Conservation (phyloP, 768 basidiomycete species). For the Amanita molliuscula region DNA sequence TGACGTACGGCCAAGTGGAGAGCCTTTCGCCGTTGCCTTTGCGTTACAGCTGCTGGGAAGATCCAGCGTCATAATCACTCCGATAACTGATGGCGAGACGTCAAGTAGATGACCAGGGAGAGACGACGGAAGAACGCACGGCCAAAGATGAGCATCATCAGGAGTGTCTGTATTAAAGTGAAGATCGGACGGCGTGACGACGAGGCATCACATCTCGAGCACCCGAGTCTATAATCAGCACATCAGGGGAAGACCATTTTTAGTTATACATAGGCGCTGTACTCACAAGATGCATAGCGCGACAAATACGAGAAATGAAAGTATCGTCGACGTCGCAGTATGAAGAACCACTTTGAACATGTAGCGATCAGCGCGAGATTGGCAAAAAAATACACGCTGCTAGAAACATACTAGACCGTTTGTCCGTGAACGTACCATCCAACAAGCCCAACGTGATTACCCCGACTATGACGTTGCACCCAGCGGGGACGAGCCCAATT, state of each 20-base stretch:
- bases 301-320: neutral
- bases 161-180: neutral
- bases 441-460: neutral
- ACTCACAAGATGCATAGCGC: neutral
- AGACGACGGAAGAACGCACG: neutral
- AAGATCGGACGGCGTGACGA: neutral
- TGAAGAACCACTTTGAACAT: neutral
- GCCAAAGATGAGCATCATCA: neutral
- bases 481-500: neutral
- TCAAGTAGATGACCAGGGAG: neutral
- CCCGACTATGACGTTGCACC: neutral
- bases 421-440: neutral
- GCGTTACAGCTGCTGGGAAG: neutral
- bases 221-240: neutral
- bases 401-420: neutral
- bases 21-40: neutral
- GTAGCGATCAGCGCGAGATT: neutral
- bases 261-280: neutral
- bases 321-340: neutral
- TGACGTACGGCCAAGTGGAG: neutral
- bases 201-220: neutral
- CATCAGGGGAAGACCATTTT: neutral
- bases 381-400: neutral
- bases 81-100: neutral
- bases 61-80: neutral